These are phyloP conservation scores for Phenoliferia sp. DNA, from an alignment of 1,284 basidiomycete species.

Conservation along the genomic window DNA sequence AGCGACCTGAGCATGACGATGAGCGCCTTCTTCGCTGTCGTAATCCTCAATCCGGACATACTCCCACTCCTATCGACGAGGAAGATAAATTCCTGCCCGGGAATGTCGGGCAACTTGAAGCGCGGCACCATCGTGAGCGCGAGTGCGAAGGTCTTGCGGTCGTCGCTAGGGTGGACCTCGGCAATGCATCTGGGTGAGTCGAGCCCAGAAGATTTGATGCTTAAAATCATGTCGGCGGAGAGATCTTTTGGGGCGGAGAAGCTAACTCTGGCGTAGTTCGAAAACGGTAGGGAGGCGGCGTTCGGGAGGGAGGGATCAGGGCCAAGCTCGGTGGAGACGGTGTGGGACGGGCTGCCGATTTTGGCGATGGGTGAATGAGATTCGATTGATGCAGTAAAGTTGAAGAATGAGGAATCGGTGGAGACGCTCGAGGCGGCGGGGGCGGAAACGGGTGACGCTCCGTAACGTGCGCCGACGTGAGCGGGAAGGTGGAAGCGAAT, in stretches of 20 bases:
- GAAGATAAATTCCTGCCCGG: conserved; percentile 34
- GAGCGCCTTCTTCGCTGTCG: conserved; percentile 19
- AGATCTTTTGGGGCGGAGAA: conserved; percentile 9
- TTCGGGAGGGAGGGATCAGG: conserved; percentile 28
- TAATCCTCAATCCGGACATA: conserved; percentile 30
- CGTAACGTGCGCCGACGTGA: conserved; percentile 15
- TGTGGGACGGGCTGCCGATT: conserved; percentile 16
- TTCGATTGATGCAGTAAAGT: conserved; percentile 8
- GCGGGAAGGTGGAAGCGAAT: conserved; percentile 20
- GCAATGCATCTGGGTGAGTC: conserved; percentile 31
- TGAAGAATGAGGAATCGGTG: neutral
- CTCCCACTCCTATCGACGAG: conserved; percentile 35
- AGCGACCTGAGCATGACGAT: conserved; percentile 32
- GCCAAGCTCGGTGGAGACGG: conserved; percentile 16
- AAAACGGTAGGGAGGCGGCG: conserved; percentile 7
- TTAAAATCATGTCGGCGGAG: conserved; percentile 32
- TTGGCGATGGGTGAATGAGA: conserved; percentile 4
- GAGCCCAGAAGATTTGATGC: conserved; percentile 21
- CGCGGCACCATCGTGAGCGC: conserved; percentile 19
- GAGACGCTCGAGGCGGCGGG: neutral
- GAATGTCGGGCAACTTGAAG: conserved; percentile 14
- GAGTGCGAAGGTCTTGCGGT: conserved; percentile 4
- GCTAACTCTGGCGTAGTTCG: conserved; percentile 11
- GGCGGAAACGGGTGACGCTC: neutral
- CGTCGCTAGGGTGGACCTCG: conserved; percentile 20